A percentile compares a stretch with the other conserved stretches of the same genome.
These are phyloP conservation scores for Chaetomiaceae sp. DNA, from an alignment of 2,329 filamentous ascomycete genomes.

Conservation along the genomic window DNA sequence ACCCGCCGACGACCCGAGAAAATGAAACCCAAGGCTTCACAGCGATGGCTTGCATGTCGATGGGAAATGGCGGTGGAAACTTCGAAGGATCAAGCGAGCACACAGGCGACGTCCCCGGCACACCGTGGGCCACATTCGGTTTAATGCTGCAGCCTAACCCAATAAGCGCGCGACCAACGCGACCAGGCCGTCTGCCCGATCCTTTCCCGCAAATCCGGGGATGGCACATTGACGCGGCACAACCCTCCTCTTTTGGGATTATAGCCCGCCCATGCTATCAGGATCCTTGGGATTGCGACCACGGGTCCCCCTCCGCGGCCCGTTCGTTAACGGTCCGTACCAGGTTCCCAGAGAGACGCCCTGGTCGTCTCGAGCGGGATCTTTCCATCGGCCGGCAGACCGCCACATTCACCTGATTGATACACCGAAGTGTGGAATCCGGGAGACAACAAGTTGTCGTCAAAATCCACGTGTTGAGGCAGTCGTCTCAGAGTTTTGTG, in stretches of 20 bases:
- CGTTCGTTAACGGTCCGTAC: conserved; percentile 25
- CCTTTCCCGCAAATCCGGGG: conserved; percentile 23
- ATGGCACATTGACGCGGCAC: conserved; percentile 19
- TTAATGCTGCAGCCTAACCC: conserved; percentile 10
- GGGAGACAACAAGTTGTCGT: background rate
- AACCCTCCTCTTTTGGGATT: conserved; percentile 17
- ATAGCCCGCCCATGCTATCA: conserved; percentile 17
- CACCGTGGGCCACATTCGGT: conserved; percentile 14
- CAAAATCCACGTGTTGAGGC: conserved; percentile 7
- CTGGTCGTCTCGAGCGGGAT: conserved; percentile 6
- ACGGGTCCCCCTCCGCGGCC: conserved; percentile 24
- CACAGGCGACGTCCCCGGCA: conserved; percentile 2
- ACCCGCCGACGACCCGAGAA: conserved; percentile 6
- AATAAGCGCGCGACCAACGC: conserved; percentile 13
- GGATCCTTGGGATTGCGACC: conserved; percentile 18
- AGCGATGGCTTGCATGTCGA: conserved; percentile 8
- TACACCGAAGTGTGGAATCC: conserved; percentile 4
- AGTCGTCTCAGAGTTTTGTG: background rate
- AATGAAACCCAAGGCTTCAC: conserved; percentile 7
- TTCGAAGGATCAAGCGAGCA: background rate
- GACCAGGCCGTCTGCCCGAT: conserved; percentile 4
- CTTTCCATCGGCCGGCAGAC: conserved; percentile 7
- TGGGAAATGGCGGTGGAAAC: conserved; percentile 18
- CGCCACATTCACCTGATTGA: conserved; percentile 12
- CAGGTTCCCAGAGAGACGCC: conserved; percentile 14